Conservation (phyloP, 148 eudicot genomes). For the Agrostemma githago region DNA sequence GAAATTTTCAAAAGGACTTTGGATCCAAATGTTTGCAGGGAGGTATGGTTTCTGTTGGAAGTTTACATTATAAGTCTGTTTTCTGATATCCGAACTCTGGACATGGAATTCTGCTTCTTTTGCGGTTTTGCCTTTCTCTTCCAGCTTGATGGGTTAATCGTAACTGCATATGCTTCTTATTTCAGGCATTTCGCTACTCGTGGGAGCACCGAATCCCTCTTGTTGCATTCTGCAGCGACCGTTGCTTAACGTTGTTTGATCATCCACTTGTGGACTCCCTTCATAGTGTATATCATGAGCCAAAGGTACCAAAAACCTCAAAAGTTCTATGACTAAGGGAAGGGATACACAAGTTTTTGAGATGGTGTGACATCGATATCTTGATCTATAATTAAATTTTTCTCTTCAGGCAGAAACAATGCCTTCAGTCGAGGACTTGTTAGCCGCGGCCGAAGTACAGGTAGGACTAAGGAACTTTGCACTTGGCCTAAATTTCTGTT, state of each 20-base stretch:
- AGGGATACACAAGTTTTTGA: background rate
- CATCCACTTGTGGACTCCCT: slow-evolving; percentile 80
- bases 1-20: slow-evolving; percentile 77
- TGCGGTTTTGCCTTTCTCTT: background rate
- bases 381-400: background rate
- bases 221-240: slow-evolving; percentile 74
- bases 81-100: background rate
- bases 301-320: slow-evolving; percentile 51
- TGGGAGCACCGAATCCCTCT: slow-evolving; percentile 67
- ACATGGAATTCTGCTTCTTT: background rate
- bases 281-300: slow-evolving; percentile 80
- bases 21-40: slow-evolving; percentile 66
- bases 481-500: background rate
- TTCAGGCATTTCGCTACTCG: slow-evolving; percentile 79
- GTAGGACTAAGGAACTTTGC: slow-evolving; percentile 32
- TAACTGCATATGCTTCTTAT: slow-evolving; percentile 8
- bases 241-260: slow-evolving; percentile 80
- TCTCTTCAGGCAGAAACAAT: slow-evolving; percentile 72
- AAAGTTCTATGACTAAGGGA: background rate
- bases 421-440: slow-evolving; percentile 63
- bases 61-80: background rate
- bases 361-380: background rate
- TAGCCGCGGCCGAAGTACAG: slow-evolving; percentile 70
- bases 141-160: background rate
- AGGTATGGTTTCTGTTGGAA: slow-evolving; percentile 42